phyloP scores from a whole-genome alignment of 2,329 filamentous ascomycete genomes.

The Curvularia sp. region DNA sequence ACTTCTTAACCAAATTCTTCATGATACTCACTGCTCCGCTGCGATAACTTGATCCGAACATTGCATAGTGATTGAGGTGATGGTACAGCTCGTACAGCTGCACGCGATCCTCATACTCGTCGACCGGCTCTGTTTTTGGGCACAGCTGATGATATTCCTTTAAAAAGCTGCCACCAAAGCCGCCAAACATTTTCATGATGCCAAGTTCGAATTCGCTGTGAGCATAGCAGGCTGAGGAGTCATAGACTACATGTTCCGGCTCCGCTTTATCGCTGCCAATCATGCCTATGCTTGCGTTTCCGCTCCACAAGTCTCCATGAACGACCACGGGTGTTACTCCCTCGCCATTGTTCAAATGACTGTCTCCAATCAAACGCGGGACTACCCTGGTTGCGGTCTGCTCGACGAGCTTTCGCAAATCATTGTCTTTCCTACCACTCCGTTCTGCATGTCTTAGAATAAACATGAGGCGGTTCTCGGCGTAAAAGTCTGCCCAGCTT shows the following conservation, averaged over 20 bases:
- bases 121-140: slow-evolving; percentile 78
- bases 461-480: slow-evolving; percentile 72
- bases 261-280: slow-evolving; percentile 65
- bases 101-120: slow-evolving; percentile 86
- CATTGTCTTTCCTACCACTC: slow-evolving; percentile 69
- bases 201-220: slow-evolving; percentile 91
- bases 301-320: slow-evolving; percentile 94
- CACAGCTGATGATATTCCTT: slow-evolving; percentile 77
- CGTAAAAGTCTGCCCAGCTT: slow-evolving; percentile 88
- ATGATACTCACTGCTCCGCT: slow-evolving; percentile 81
- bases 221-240: slow-evolving; percentile 81
- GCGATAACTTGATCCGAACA: slow-evolving; percentile 83
- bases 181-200: slow-evolving; percentile 97
- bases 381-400: slow-evolving; percentile 70
- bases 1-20: slow-evolving; percentile 75
- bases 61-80: slow-evolving; percentile 84
- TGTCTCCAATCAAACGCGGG: slow-evolving; percentile 75
- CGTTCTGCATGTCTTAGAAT: slow-evolving; percentile 66
- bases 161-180: slow-evolving; percentile 76
- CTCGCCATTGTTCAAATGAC: slow-evolving; percentile 66
- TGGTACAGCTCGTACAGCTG: slow-evolving; percentile 88
- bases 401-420: slow-evolving; percentile 70
- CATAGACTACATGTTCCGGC: slow-evolving; percentile 81
- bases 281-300: slow-evolving; percentile 74
- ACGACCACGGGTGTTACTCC: slow-evolving; percentile 78